These are phyloP conservation scores for Aspergillus amoenus DNA, from an alignment of 2,329 filamentous ascomycete genomes.

Conservation along the genomic window DNA sequence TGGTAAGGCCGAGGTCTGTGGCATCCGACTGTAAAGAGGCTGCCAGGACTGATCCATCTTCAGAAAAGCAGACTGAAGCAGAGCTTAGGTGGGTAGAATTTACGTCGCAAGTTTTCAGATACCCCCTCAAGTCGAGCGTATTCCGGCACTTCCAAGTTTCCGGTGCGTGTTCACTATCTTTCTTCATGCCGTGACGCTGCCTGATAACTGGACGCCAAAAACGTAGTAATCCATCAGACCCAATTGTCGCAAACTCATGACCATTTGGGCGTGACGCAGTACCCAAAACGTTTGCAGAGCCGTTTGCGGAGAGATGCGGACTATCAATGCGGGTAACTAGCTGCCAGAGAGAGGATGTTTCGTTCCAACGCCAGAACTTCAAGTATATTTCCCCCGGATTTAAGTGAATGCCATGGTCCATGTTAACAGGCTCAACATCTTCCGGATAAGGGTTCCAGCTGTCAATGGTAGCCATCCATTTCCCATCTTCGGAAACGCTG, in stretches of 20 bases:
- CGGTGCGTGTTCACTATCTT: slow-evolving; percentile 53
- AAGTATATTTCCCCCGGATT: slow-evolving; percentile 70
- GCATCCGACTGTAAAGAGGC: slow-evolving; percentile 47
- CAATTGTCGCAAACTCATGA: slow-evolving; percentile 78
- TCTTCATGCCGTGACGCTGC: slow-evolving; percentile 65
- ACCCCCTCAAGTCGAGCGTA: slow-evolving; percentile 49
- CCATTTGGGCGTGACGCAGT: slow-evolving; percentile 69
- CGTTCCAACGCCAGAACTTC: slow-evolving; percentile 82
- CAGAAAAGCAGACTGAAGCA: slow-evolving; percentile 73
- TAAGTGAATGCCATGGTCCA: slow-evolving; percentile 39
- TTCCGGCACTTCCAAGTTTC: slow-evolving; percentile 73
- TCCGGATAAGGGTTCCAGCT: slow-evolving; percentile 76
- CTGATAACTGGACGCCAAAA: slow-evolving; percentile 77
- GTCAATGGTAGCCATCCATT: slow-evolving; percentile 89
- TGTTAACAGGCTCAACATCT: slow-evolving; percentile 62
- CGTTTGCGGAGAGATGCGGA: slow-evolving; percentile 65
- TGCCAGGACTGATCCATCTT: slow-evolving; percentile 81
- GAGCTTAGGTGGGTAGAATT: slow-evolving; percentile 40
- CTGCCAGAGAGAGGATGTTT: slow-evolving; percentile 60
- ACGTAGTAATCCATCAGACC: slow-evolving; percentile 73
- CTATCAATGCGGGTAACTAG: slow-evolving; percentile 80
- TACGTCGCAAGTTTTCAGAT: slow-evolving; percentile 23
- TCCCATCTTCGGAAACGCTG: slow-evolving; percentile 74
- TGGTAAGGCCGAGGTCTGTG: slow-evolving; percentile 60
- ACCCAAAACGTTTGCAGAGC: slow-evolving; percentile 64